phyloP scores from a whole-genome alignment of 192 early-diverging fungal species.

The Coemansia sp. region DNA sequence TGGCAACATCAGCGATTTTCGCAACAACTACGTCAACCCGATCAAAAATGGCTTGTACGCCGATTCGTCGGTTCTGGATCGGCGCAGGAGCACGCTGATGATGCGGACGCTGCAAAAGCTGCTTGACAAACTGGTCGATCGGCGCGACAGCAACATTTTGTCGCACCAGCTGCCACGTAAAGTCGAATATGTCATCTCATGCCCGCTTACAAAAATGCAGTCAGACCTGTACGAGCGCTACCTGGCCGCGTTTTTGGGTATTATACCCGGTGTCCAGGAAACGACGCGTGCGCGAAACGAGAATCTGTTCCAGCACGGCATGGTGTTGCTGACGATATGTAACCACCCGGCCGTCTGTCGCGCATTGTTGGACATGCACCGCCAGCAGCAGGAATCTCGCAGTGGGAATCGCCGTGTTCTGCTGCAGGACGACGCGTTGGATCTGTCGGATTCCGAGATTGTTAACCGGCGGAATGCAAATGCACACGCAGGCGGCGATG shows the following conservation, averaged over 20 bases:
- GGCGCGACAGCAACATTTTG: conserved; percentile 55
- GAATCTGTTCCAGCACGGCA: conserved; percentile 23
- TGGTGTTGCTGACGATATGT: conserved; percentile 53
- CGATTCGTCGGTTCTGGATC: conserved; percentile 42
- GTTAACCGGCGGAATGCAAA: not conserved
- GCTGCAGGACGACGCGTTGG: conserved; percentile 1
- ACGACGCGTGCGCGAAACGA: not conserved
- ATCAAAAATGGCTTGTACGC: conserved; percentile 61
- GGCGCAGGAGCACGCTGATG: conserved; percentile 10
- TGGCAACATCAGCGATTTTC: conserved; percentile 58
- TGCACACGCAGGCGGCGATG: not conserved
- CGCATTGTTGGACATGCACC: not conserved
- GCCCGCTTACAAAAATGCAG: conserved; percentile 60
- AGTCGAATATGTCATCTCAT: conserved; percentile 68
- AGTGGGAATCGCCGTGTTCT: not conserved
- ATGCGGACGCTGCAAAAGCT: conserved; percentile 64
- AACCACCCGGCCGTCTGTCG: conserved; percentile 64
- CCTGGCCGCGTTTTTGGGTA: conserved; percentile 7
- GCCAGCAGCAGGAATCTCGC: not conserved
- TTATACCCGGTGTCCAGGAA: not conserved
- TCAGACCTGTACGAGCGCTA: conserved; percentile 55
- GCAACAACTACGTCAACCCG: conserved; percentile 56
- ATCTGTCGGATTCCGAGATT: not conserved
- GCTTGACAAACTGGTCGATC: conserved; percentile 63
- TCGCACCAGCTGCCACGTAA: conserved; percentile 64